Conservation (phyloP, 176 grass and related monocot species). For the Oryza punctata region DNA sequence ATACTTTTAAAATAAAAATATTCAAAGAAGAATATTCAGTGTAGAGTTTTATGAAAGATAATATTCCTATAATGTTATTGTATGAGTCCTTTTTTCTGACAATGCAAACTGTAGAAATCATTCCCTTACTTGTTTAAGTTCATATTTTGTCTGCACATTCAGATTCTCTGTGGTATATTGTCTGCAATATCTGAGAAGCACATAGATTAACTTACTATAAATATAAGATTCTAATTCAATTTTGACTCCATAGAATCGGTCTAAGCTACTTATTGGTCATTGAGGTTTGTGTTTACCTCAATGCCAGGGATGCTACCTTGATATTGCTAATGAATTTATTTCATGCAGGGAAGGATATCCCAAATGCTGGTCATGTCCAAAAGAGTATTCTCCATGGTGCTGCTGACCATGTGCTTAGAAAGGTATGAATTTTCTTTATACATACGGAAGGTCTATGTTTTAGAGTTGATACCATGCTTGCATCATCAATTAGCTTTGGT, state of each 20-base stretch:
- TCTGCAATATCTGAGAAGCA: not conserved
- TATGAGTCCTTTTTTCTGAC: not conserved
- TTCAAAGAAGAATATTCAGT: not conserved
- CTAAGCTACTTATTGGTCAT: not conserved
- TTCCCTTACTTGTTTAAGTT: conserved; percentile 2
- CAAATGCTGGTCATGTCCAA: conserved; percentile 45
- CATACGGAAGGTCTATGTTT: not conserved
- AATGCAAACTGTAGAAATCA: not conserved
- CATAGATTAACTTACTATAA: not conserved
- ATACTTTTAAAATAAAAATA: not conserved
- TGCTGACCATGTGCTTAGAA: conserved; percentile 86
- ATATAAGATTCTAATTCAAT: not conserved
- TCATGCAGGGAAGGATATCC: conserved; percentile 74
- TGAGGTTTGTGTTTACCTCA: not conserved
- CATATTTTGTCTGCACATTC: not conserved
- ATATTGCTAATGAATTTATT: conserved; percentile 23
- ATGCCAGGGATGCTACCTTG: conserved; percentile 18
- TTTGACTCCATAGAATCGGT: not conserved
- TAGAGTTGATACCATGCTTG: not conserved
- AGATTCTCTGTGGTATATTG: conserved; percentile 13
- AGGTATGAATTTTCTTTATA: conserved; percentile 57
- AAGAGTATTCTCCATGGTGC: conserved; percentile 78
- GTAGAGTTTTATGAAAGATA: not conserved
- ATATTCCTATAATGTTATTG: no score
- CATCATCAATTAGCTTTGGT: not conserved